Conservation (phyloP, 1,284 basidiomycete species). For the Farysia itapuensis region DNA sequence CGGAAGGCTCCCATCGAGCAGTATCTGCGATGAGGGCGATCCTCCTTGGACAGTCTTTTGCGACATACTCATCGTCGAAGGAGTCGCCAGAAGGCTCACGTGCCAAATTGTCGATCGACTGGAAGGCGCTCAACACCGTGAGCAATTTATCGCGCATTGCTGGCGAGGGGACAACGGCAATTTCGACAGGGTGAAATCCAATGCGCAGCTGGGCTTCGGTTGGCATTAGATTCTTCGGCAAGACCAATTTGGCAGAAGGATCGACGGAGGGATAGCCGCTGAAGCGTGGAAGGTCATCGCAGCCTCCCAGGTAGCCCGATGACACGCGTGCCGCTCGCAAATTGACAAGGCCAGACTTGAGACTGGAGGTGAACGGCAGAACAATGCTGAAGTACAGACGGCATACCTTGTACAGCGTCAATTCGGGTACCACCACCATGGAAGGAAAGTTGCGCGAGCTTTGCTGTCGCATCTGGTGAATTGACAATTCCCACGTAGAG, state of each 20-base stretch:
- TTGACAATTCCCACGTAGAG: conserved; percentile 29
- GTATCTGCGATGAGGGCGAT: conserved; percentile 31
- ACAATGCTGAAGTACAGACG: conserved; percentile 40
- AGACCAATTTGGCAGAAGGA: conserved; percentile 10
- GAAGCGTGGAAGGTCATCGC: conserved; percentile 31
- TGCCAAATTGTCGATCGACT: conserved; percentile 22
- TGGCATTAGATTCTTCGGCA: conserved; percentile 37
- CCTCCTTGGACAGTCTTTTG: conserved; percentile 19
- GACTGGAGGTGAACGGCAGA: conserved; percentile 28
- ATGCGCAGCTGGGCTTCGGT: conserved; percentile 37
- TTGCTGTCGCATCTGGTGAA: conserved; percentile 31
- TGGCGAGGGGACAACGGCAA: conserved; percentile 34
- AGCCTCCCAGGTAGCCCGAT: conserved; percentile 18
- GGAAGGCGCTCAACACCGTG: conserved; percentile 31
- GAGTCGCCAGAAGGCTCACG: conserved; percentile 10
- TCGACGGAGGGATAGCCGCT: conserved; percentile 16
- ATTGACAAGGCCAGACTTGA: conserved; percentile 41
- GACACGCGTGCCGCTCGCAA: conserved; percentile 22
- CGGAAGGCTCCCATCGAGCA: conserved; percentile 27
- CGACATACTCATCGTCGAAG: conserved; percentile 3
- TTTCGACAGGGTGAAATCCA: conserved; percentile 36
- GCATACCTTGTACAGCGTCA: conserved; percentile 39
- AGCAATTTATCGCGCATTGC: conserved; percentile 31
- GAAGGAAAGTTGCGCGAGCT: conserved; percentile 30
- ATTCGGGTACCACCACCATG: conserved; percentile 34